Base-by-base conservation (phyloP, 1,139 yeast genomes). In the Taphrina sp. region DNA sequence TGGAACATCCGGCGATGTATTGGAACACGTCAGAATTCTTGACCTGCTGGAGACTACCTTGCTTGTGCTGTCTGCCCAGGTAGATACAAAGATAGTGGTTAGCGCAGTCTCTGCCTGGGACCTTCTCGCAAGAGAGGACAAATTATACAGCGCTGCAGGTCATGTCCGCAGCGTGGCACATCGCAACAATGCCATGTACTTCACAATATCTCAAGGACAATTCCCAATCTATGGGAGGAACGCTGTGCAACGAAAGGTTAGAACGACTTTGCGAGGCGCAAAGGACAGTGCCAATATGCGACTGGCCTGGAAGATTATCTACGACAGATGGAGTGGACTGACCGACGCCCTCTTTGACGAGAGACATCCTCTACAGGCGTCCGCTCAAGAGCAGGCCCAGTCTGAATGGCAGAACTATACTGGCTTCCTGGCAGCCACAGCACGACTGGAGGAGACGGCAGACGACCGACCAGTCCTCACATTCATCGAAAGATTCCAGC, bases 181-280 rank as follows among this genome's bases (percentile, higher is more conserved):
- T 2, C 29, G 29, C 37, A 47, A 47, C 22, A 39, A 20, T 10
- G 44, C 22, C 17, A 36, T 47, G 36, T 47, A 36, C 37, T 26
- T 5, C 14, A 17, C 33, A 19, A 38, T 47, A 20, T 43, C 53
- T 12, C 24, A 38, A 3, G 42, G 20, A 10, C 31, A 26, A 10
- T 49, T 39, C 20, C 19, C 39, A 33, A 49, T 46, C 12, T 31
- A 19, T 12, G 54, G 54, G 23, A 33, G 54, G 26, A 49, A 49
- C 17, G 46, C 46, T 2, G 54, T 39, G n/a, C 54, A 49, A 26
- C 33, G 35, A 10, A 33, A 29, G 17, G 28, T 49, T n/a, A n/a
- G 44, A 22, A 22, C 23, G 3, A 33, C 29, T 8, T 23, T 49
- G 16, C n/a, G 46, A n/a, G 22, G 41, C 12, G 43, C 38, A 14